Evolutionary conservation across 73 alveolate species (phyloP), one percentile per base, ranked within the genome.

Genomic region (Paramecium tetraurelia): DNA sequence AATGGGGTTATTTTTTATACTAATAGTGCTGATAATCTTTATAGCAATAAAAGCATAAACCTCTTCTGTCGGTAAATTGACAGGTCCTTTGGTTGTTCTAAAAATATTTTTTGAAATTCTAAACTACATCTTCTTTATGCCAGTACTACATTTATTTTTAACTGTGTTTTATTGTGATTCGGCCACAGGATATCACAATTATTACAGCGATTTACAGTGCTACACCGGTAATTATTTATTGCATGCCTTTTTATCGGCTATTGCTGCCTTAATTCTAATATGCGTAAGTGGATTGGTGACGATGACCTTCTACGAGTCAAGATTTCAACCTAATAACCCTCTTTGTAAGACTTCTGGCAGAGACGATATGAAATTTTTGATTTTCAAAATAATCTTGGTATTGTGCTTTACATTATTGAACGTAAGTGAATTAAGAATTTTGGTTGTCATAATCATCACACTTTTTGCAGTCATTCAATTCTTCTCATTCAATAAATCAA

Each of bases 401-500:
- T n/a, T 89, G 1, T 70, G 94, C 44, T 89, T 89, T 89, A 89
- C 94, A 20, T 44, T 89, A 27, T 9, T 89, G 38, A 85, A 89
- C 72, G 87, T 83, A 12, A 71, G 53, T 2, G 84, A 71, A 36
- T 38, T 89, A 6, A 57, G 75, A 35, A 89, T 89, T 41, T 72
- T 89, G n/a, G 90, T 71, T 16, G 75, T 89, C n/a, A 89, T 89
- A 14, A 48, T 89, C 11, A 68, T 89, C 35, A 89, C 94, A 9
- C 84, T 89, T n/a, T 71, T 77, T 59, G 71, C 94, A 6, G 92
- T 89, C 9, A 58, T 70, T 18, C 8, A 70, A 44, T 89, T 89
- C 21, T 89, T 89, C n/a, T 44, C 92, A n/a, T 89, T 89, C 29
- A 89, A 89, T 46, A 89, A 89, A 41, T 89, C 94, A 14, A 44